These are phyloP conservation scores for Purpureocillium lavendulum DNA, from an alignment of 2,329 filamentous ascomycete species.

Conservation along the genomic window DNA sequence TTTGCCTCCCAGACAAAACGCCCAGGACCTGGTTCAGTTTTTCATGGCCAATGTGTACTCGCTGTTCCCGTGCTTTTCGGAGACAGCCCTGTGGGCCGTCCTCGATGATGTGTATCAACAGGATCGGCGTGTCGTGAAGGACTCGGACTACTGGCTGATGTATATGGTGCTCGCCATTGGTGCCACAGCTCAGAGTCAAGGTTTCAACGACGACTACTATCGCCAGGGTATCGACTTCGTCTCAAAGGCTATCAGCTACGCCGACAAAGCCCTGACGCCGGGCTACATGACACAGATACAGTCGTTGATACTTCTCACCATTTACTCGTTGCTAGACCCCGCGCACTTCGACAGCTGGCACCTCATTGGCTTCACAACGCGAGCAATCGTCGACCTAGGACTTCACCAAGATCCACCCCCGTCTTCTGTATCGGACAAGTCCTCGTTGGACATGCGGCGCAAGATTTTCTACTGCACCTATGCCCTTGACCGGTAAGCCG, in stretches of 20 bases:
- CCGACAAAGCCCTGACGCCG: constrained; percentile 76
- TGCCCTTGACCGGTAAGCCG: constrained; percentile 67
- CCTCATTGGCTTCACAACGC: constrained; percentile 79
- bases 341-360: constrained; percentile 93
- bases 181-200: constrained; percentile 64
- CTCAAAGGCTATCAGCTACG: constrained; percentile 61
- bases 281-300: constrained; percentile 82
- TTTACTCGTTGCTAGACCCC: constrained; percentile 86
- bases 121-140: constrained; percentile 51
- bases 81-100: constrained; percentile 67
- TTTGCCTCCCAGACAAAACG: constrained; percentile 65
- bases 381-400: constrained; percentile 81
- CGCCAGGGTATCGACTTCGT: constrained; percentile 46
- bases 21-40: constrained; percentile 65
- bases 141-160: constrained; percentile 75
- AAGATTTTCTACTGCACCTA: constrained; percentile 89
- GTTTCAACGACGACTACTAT: constrained; percentile 57
- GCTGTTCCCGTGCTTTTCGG: constrained; percentile 74
- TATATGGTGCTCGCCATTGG: constrained; percentile 86
- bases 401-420: constrained; percentile 84
- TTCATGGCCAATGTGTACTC: constrained; percentile 79
- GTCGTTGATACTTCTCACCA: constrained; percentile 73
- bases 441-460: constrained; percentile 67
- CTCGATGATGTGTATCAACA: constrained; percentile 76
- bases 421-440: constrained; percentile 57